A percentile compares a stretch with the other conserved stretches of the same genome.
phyloP scores from a whole-genome alignment of 306 rosid genomes.

The Rubus parviflorus region DNA sequence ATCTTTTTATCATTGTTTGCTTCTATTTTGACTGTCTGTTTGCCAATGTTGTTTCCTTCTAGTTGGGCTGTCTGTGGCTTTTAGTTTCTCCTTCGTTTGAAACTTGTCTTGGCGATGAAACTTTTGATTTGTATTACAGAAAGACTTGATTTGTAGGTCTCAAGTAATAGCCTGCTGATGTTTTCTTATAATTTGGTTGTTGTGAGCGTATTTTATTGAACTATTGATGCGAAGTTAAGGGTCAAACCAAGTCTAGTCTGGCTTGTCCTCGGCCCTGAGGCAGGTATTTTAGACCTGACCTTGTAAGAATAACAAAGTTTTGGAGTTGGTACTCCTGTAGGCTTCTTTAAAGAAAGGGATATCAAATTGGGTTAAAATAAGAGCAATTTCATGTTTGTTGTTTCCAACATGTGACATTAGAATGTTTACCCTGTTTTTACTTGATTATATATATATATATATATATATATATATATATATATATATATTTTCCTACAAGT shows the following conservation, averaged over 20 bases:
- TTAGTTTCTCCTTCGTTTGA: background rate
- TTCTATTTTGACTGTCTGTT: background rate
- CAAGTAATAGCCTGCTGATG: background rate
- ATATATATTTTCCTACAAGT: constrained; percentile 9
- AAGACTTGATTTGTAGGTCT: background rate
- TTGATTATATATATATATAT: too few species aligned
- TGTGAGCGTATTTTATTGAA: background rate
- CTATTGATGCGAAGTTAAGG: background rate
- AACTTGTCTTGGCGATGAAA: background rate
- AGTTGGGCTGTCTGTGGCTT: background rate
- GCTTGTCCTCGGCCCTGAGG: background rate
- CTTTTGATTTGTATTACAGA: background rate
- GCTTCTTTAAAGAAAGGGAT: too few species aligned
- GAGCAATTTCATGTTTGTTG: background rate
- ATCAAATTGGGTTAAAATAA: background rate
- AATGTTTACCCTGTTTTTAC: background rate
- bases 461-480: too few species aligned
- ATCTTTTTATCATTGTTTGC: background rate
- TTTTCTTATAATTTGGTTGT: background rate
- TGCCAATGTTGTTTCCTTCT: too few species aligned
- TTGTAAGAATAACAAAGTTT: background rate
- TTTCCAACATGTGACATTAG: background rate
- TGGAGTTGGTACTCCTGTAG: background rate
- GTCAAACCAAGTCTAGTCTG: background rate
- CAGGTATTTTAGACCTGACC: background rate